A percentile compares a stretch with the other conserved stretches of the same genome.
These are phyloP conservation scores for Dothideomycetes sp. DNA, from an alignment of 2,329 filamentous ascomycete species.

Conservation along the genomic window DNA sequence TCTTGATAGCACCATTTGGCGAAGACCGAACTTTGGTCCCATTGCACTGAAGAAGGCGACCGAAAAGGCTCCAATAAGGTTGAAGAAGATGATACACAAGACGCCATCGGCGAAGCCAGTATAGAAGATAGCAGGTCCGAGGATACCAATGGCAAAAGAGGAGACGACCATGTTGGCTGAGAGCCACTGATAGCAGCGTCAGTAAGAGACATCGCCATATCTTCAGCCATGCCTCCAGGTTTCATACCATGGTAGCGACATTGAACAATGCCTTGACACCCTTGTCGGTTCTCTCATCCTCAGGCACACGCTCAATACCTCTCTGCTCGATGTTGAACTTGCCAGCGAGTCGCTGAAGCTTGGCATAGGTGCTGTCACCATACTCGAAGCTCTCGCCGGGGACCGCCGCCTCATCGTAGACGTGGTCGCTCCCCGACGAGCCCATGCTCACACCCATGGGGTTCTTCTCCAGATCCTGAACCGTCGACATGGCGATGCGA, in stretches of 20 bases:
- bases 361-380: constrained; percentile 48
- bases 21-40: constrained; percentile 62
- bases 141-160: constrained; percentile 65
- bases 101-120: constrained; percentile 67
- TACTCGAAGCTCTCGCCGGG: constrained; percentile 50
- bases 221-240: background rate
- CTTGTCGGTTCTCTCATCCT: constrained; percentile 57
- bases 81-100: constrained; percentile 65
- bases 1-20: constrained; percentile 40
- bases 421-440: constrained; percentile 18
- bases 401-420: constrained; percentile 39
- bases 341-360: constrained; percentile 53
- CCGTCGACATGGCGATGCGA: constrained; percentile 9
- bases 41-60: constrained; percentile 73
- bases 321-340: constrained; percentile 62
- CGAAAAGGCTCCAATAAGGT: constrained; percentile 60
- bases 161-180: constrained; percentile 71
- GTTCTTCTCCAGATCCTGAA: constrained; percentile 21
- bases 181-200: constrained; percentile 50
- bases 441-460: constrained; percentile 23
- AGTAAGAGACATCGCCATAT: constrained; percentile 14
- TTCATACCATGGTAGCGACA: constrained; percentile 61
- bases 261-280: constrained; percentile 48
- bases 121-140: constrained; percentile 58
- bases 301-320: constrained; percentile 66